Base-by-base conservation (phyloP, 257 asterid genomes). In the Leonotis leonurus region DNA sequence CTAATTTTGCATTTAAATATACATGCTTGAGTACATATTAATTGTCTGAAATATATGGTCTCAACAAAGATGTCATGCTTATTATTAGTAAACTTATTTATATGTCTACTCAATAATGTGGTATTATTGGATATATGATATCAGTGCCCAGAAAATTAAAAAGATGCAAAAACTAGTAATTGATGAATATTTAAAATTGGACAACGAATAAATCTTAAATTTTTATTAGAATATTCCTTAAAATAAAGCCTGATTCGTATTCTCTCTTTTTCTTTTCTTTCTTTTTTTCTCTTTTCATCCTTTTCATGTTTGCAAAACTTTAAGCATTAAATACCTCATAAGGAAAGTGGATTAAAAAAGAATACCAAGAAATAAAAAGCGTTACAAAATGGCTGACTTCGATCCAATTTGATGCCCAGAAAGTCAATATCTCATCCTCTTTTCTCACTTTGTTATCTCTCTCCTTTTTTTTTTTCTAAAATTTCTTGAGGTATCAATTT, bases 321-420 rank as follows among this genome's bases (percentile, higher is more conserved):
- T 21, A 32, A 56, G 41, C 21, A 32, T 43, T 22, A 64, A 20
- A 12, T 37, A 25, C 39, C 12, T 3, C 16, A 33, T 22, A 20
- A 30, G 30, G n/a, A 16, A 55, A 16, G 2, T 8, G 27, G 17
- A 13, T 29, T 26, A 26, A 12, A 35, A 8, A 52, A 18, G 50
- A 40, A 22, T 11, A 32, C 30, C 51, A 35, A 9, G 43, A 6
- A 56, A 72, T 0, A 16, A 45, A 72, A 22, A 27, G 14, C 58
- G 25, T 71, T 68, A 33, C 68, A 48, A 51, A 75, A 54, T 36
- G 70, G 78, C 74, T 79, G 84, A 79, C 84, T 69, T 75, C 56
- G 43, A 32, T 16, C 49, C 49, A 43, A 72, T 69, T 79, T 30
- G 70, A 50, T 45, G 24, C 56, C 26, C 11, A 60, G 62, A 74